A percentile compares a stretch with the other conserved stretches of the same genome.
phyloP scores from a whole-genome alignment of 2,329 filamentous ascomycete genomes.

The Cryphonectria parasitica region DNA sequence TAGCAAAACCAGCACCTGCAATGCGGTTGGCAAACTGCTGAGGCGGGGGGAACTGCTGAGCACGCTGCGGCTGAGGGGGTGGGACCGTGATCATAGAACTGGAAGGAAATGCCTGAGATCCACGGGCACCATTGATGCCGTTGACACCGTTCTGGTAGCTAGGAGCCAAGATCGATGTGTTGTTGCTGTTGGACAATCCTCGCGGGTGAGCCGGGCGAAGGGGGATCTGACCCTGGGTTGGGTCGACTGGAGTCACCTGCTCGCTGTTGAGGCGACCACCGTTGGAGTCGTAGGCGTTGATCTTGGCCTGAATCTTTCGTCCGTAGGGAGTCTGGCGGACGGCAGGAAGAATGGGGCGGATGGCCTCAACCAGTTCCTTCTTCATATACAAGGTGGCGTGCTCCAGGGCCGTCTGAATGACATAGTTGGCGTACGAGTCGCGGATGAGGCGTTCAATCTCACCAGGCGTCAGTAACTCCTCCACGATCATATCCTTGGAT shows the following conservation, averaged over 20 bases:
- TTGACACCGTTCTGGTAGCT: slow-evolving; percentile 38
- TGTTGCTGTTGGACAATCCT: slow-evolving; percentile 43
- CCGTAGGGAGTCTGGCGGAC: slow-evolving; percentile 94
- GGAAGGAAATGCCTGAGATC: slow-evolving; percentile 30
- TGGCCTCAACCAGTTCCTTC: slow-evolving; percentile 75
- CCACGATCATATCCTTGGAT: slow-evolving; percentile 80
- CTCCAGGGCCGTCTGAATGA: slow-evolving; percentile 94
- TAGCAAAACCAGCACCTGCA: slow-evolving; percentile 11
- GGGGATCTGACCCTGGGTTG: slow-evolving; percentile 58
- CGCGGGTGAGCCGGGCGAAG: slow-evolving; percentile 51
- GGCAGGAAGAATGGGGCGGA: slow-evolving; percentile 80
- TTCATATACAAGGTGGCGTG: slow-evolving; percentile 77
- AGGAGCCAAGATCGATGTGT: slow-evolving; percentile 41
- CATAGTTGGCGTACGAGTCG: slow-evolving; percentile 96
- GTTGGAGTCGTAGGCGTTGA: slow-evolving; percentile 61
- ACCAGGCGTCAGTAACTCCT: slow-evolving; percentile 73
- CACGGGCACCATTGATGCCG: slow-evolving; percentile 36
- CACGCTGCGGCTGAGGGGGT: slow-evolving; percentile 32
- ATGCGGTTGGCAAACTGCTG: slow-evolving; percentile 26
- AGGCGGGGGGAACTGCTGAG: slow-evolving; percentile 26
- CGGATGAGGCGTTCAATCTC: slow-evolving; percentile 89
- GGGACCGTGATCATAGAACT: slow-evolving; percentile 31
- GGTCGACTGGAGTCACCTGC: slow-evolving; percentile 56
- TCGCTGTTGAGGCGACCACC: slow-evolving; percentile 46
- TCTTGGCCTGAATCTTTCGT: slow-evolving; percentile 89